Base-by-base conservation (phyloP, 768 basidiomycete genomes). In the Omphalotus guepiniiformis region DNA sequence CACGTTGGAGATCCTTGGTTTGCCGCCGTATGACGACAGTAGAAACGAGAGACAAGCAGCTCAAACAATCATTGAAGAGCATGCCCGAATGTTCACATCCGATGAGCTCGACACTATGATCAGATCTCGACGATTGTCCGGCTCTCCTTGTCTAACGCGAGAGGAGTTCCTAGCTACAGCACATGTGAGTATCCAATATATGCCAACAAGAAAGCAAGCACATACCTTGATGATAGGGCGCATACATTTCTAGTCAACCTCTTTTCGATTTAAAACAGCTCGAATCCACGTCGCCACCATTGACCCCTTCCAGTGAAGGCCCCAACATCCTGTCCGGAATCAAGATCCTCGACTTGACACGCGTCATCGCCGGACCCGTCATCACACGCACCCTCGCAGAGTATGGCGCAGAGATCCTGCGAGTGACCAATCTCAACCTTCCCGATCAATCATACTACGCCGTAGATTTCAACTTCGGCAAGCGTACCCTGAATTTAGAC, bases 281-380 rank as follows among this genome's bases (percentile, higher is more conserved):
- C 3, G 44, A 45, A 37, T 36, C 34, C n/a, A 45, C 44, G 8
- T 45, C 44, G 7, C 44, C 44, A 9, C 3, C 34, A 6, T 13
- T 45, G 13, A 45, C 26, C 11, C 44, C 38, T 23, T 45, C 44
- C 25, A 23, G n/a, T 1, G 7, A 45, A 12, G 44, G 44, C 18
- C 44, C 44, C 1, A 45, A 45, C 28, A 45, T 45, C 16, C n/a
- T 47, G 36, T 47, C 36, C 30, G 46, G 46, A 26, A 28, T 47
- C 8, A 47, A 47, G 22, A 21, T 47, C 4, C 36, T 47, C 6
- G 46, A 47, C 38, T 21, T 47, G 12, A 39, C 46, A n/a, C 25
- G 46, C 21, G 38, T 47, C 7, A 47, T 47, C 22, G 46, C 46
- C 19, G 46, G 37, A 15, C 46, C 46, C 12, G 38, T 39, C 3